Conservation (phyloP, 164 flowering plant genomes). For the Cinnamomum micranthum region DNA sequence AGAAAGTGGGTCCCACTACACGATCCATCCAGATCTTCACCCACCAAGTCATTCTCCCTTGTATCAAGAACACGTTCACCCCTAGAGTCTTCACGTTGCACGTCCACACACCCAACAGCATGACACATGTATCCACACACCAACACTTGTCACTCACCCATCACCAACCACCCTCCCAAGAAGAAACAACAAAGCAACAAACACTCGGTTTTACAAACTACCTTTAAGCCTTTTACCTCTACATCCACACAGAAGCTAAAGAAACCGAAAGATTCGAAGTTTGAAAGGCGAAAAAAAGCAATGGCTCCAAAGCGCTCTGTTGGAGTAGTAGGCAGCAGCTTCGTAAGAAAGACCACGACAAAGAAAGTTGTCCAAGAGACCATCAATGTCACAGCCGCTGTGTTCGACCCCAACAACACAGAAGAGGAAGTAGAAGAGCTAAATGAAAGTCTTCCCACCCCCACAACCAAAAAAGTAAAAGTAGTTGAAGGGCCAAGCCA, state of each 20-base stretch:
- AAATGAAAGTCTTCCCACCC: background rate
- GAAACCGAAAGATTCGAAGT: background rate
- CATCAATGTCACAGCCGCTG: background rate
- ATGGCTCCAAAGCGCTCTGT: background rate
- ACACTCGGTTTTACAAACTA: no score
- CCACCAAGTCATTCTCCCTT: no score
- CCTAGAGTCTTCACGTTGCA: background rate
- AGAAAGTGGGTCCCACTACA: no score
- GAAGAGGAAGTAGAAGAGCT: background rate
- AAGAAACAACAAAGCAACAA: no score
- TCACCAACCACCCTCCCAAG: background rate
- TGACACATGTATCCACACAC: background rate
- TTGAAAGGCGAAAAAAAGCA: background rate
- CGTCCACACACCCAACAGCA: background rate
- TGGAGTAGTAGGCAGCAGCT: background rate
- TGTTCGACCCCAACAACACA: background rate
- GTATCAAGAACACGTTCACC: no score
- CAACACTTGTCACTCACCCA: background rate
- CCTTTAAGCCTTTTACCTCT: background rate
- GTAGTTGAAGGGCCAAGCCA: background rate
- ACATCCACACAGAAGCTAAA: background rate
- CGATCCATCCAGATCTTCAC: no score
- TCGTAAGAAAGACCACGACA: background rate
- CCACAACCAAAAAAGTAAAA: background rate
- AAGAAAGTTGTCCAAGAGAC: background rate